A percentile compares a stretch with the other conserved stretches of the same genome.
phyloP scores from a whole-genome alignment of 2,329 filamentous ascomycete species.

The Calonectria honghensis region DNA sequence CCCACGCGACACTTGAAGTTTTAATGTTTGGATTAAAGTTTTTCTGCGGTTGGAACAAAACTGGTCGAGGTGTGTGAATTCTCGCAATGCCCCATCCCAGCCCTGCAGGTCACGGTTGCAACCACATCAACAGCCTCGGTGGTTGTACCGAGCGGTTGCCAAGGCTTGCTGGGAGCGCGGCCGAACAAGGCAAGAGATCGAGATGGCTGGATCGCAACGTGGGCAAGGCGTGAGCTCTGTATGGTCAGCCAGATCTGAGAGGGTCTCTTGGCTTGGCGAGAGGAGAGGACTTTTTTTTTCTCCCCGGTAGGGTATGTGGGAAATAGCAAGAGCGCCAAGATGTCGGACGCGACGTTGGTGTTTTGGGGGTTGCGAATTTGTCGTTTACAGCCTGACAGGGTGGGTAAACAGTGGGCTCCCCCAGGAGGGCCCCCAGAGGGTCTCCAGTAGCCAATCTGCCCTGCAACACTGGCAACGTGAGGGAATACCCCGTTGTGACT shows the following conservation, averaged over 20 bases:
- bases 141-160: background rate
- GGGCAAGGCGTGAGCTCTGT: background rate
- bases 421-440: background rate
- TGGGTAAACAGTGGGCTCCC: background rate
- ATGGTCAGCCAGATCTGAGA: conserved; percentile 4
- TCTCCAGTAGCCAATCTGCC: conserved; percentile 52
- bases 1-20: background rate
- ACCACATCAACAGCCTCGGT: background rate
- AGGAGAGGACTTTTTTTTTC: background rate
- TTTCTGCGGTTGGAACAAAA: background rate
- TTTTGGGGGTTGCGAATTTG: conserved; percentile 7
- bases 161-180: background rate
- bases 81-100: background rate
- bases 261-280: background rate
- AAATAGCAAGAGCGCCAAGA: conserved; percentile 13
- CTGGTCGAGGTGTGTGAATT: background rate
- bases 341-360: conserved; percentile 19
- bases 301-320: background rate
- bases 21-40: conserved; percentile 4
- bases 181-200: background rate
- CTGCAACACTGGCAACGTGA: conserved; percentile 48
- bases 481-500: conserved; percentile 31
- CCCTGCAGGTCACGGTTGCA: background rate
- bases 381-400: background rate
- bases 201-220: conserved; percentile 13